These are phyloP conservation scores for Colletotrichum simmondsii DNA, from an alignment of 2,329 filamentous ascomycete genomes.

Conservation along the genomic window DNA sequence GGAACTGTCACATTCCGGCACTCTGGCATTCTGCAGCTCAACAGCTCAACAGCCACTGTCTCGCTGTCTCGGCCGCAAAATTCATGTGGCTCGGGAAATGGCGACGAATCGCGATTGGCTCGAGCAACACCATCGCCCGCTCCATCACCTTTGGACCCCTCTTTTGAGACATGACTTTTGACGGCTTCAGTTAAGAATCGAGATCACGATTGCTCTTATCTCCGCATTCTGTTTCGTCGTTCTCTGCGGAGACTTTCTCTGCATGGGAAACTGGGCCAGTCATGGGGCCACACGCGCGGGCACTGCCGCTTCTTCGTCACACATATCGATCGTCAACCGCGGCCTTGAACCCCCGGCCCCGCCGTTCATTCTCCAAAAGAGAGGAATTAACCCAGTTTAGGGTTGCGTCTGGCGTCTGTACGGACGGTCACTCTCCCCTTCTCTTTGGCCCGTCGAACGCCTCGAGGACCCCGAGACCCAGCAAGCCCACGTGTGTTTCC, in stretches of 20 bases:
- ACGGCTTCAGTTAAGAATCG: background rate
- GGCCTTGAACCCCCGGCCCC: background rate
- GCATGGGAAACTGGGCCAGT: background rate
- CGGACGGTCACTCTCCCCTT: background rate
- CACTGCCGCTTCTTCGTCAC: background rate
- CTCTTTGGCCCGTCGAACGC: background rate
- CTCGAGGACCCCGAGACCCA: background rate
- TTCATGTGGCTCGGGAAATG: background rate
- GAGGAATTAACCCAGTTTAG: too few relatives aligned
- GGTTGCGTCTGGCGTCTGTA: background rate
- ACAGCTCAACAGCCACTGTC: constrained; percentile 2
- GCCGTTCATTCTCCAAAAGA: background rate
- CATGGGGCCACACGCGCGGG: background rate
- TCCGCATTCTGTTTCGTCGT: background rate
- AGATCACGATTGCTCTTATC: background rate
- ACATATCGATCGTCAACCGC: background rate
- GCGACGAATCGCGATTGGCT: background rate
- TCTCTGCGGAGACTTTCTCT: background rate
- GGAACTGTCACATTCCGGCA: too few relatives aligned
- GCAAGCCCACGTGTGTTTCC: background rate
- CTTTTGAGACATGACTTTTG: background rate
- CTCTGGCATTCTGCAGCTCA: background rate
- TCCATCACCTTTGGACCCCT: background rate
- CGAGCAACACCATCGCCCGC: background rate
- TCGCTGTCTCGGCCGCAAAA: background rate